Evolutionary conservation across 2,329 filamentous ascomycete genomes (phyloP).

Genomic region (Fusarium liriodendri): DNA sequence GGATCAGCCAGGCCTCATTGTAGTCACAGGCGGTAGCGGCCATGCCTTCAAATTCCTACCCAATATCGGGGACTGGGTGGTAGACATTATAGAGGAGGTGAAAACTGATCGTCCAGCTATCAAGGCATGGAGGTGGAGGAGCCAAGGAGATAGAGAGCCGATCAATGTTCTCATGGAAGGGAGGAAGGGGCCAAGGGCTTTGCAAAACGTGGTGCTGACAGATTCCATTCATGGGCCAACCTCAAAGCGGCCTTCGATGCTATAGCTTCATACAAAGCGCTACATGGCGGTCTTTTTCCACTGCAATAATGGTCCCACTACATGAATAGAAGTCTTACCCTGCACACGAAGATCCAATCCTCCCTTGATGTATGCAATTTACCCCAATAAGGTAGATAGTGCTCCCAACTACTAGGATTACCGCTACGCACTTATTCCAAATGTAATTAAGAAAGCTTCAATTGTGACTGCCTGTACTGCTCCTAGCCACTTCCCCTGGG

Average conservation of each 20-base stretch:
- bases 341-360: too few species aligned
- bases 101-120: neutral
- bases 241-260: neutral
- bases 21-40: constrained; percentile 18
- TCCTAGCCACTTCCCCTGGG: neutral
- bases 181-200: neutral
- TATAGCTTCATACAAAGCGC: neutral
- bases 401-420: neutral
- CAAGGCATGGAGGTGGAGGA: neutral
- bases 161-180: neutral
- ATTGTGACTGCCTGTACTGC: too few species aligned
- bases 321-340: neutral
- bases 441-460: too few species aligned
- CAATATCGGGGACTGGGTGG: constrained; percentile 16
- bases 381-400: neutral
- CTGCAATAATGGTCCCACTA: neutral
- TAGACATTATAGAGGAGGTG: constrained; percentile 13
- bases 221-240: neutral
- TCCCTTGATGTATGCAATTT: neutral
- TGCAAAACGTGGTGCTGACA: neutral
- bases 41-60: constrained; percentile 42
- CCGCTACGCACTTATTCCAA: neutral
- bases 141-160: neutral
- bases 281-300: neutral
- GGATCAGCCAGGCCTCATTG: constrained; percentile 9